phyloP scores from a whole-genome alignment of 2,329 filamentous ascomycete genomes.

The Esteya vermicola region DNA sequence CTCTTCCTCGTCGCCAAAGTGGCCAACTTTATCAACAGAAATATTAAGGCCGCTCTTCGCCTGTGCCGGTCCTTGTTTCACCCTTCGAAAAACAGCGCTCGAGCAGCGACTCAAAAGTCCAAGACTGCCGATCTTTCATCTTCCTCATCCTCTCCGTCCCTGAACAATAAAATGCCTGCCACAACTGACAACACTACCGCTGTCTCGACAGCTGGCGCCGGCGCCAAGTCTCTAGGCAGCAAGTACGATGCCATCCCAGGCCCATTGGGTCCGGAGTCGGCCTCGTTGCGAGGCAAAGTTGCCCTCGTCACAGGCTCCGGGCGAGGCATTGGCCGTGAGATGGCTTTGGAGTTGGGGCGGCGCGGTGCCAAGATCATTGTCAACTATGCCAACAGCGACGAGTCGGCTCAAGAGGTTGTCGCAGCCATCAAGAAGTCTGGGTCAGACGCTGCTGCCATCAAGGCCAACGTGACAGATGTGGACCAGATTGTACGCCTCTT shows the following conservation, averaged over 20 bases:
- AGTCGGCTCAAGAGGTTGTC: conserved; percentile 11
- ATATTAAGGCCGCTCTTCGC: conserved; percentile 1
- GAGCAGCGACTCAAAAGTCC: no score
- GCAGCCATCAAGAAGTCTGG: conserved; percentile 11
- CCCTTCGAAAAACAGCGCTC: no score
- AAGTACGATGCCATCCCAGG: conserved; percentile 19
- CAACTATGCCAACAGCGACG: conserved; percentile 16
- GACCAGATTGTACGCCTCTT: conserved; percentile 18
- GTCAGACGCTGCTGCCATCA: conserved; percentile 15
- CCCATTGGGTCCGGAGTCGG: conserved; percentile 16
- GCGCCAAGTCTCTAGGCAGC: conserved; percentile 8
- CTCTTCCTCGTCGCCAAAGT: background rate
- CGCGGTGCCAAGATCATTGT: conserved; percentile 19
- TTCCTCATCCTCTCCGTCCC: background rate
- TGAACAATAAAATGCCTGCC: background rate
- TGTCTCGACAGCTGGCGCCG: conserved; percentile 6
- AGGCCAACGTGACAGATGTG: conserved; percentile 19
- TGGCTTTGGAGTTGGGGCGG: conserved; percentile 30
- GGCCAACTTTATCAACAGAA: conserved; percentile 3
- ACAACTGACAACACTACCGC: conserved; percentile 11
- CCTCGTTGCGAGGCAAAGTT: conserved; percentile 14
- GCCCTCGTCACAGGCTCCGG: conserved; percentile 20
- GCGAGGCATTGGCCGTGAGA: conserved; percentile 48
- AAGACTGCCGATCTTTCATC: background rate
- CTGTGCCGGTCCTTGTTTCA: conserved; percentile 2